These are phyloP conservation scores for Plantago ovata DNA, from an alignment of 257 asterid species.

Conservation along the genomic window DNA sequence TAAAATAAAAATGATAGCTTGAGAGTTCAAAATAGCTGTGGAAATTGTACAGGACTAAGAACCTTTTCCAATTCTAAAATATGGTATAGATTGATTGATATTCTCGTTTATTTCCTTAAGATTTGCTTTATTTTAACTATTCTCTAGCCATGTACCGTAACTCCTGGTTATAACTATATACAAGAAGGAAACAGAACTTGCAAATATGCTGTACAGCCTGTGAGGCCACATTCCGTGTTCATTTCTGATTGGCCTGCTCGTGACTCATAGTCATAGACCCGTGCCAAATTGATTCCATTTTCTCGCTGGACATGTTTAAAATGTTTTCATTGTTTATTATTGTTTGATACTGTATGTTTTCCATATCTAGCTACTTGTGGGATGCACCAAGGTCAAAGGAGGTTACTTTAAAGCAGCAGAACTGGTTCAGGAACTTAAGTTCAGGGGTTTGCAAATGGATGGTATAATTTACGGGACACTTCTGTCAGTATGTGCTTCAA, in stretches of 20 bases:
- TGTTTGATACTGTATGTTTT: conserved; percentile 23
- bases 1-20: no score
- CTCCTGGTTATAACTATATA: no score
- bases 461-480: conserved; percentile 75
- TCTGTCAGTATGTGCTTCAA: conserved; percentile 90
- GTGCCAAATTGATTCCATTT: neutral
- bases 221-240: neutral
- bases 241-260: conserved; percentile 1
- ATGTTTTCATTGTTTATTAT: neutral
- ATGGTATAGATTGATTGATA: no score
- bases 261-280: no score
- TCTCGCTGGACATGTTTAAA: neutral
- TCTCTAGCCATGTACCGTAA: no score
- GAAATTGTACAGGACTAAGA: no score
- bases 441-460: conserved; percentile 71
- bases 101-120: no score
- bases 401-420: conserved; percentile 81
- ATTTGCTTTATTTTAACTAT: no score
- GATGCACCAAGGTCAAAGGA: conserved; percentile 70
- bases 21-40: no score
- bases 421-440: conserved; percentile 71
- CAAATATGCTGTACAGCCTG: no score
- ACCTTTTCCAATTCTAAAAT: no score
- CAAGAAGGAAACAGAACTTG: no score
- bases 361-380: conserved; percentile 68